Evolutionary conservation across 2,329 filamentous ascomycete species (phyloP).

Genomic region (Aspergillus pseudotamarii): DNA sequence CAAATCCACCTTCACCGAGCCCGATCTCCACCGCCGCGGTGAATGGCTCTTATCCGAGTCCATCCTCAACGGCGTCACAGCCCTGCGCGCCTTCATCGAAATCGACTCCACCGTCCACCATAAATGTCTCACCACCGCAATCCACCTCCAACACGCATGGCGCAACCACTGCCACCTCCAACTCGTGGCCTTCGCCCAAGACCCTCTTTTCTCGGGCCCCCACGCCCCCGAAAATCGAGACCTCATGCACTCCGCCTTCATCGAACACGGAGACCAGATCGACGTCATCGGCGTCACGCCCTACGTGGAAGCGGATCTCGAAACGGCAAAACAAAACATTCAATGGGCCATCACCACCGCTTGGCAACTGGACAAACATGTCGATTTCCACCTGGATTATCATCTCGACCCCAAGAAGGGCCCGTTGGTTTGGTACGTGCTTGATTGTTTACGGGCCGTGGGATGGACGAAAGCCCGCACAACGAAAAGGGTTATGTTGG

Average conservation of each 20-base stretch:
- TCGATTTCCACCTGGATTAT: constrained; percentile 76
- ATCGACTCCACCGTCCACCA: constrained; percentile 64
- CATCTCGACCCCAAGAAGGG: constrained; percentile 57
- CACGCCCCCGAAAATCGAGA: constrained; percentile 54
- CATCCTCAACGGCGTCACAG: constrained; percentile 65
- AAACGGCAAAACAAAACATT: constrained; percentile 59
- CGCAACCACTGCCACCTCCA: constrained; percentile 61
- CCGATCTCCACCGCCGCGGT: constrained; percentile 67
- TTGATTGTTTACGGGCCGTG: constrained; percentile 53
- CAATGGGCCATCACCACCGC: constrained; percentile 64
- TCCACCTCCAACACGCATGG: constrained; percentile 60
- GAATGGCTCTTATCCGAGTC: constrained; percentile 68
- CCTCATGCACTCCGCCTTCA: constrained; percentile 53
- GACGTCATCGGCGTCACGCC: constrained; percentile 69
- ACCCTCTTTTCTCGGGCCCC: constrained; percentile 65
- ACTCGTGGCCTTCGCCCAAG: constrained; percentile 71
- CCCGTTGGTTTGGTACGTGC: constrained; percentile 57
- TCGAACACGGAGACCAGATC: constrained; percentile 38
- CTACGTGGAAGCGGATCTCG: constrained; percentile 63
- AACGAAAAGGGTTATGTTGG: constrained; percentile 59
- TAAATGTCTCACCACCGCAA: constrained; percentile 60
- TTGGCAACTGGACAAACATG: constrained; percentile 54
- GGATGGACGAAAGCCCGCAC: constrained; percentile 51
- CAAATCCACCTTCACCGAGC: constrained; percentile 63
- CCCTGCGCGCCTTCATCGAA: constrained; percentile 72